These are phyloP conservation scores for Grosmannia penicillata DNA, from an alignment of 2,329 filamentous ascomycete species.

Conservation along the genomic window DNA sequence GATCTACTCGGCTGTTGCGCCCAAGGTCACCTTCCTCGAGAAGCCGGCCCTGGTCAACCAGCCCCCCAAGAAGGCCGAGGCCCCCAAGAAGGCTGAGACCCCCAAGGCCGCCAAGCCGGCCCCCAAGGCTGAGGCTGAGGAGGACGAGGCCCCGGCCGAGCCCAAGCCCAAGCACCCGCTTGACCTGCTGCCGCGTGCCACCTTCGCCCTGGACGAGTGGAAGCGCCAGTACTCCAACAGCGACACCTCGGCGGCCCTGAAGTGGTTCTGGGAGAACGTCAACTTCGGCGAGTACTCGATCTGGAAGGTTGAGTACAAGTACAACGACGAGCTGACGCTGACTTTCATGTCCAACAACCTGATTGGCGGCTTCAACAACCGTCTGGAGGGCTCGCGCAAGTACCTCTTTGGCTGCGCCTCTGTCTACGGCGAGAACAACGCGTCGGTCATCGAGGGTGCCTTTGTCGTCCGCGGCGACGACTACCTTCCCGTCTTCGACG, in stretches of 20 bases:
- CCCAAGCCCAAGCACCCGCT: conserved; percentile 97
- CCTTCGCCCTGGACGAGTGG: conserved; percentile 85
- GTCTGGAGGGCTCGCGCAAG: conserved; percentile 96
- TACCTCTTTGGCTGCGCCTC: conserved; percentile 85
- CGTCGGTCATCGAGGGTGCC: conserved; percentile 82
- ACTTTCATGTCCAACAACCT: conserved; percentile 99
- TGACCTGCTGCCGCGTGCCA: conserved; percentile 65
- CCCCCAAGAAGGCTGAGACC: conserved; percentile 24
- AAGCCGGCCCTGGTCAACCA: conserved; percentile 58
- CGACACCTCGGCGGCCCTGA: conserved; percentile 70
- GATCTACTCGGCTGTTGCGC: conserved; percentile 69
- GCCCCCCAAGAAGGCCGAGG: conserved; percentile 56
- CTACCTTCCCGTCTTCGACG: conserved; percentile 73
- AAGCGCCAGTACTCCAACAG: conserved; percentile 98
- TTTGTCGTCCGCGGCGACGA: conserved; percentile 94
- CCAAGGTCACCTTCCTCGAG: conserved; percentile 65
- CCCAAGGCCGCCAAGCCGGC: conserved; percentile 27
- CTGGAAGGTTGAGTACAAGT: conserved; percentile 95
- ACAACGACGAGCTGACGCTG: conserved; percentile 93
- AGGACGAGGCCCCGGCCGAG: conserved; percentile 30
- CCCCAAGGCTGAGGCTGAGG: conserved; percentile 25
- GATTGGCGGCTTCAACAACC: conserved; percentile 93
- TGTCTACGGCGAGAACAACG: conserved; percentile 79
- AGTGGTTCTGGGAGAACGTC: conserved; percentile 97
- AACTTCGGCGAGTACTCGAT: conserved; percentile 92